Conservation (phyloP, 2,329 filamentous ascomycete species). For the Stemphylium lycopersici region DNA sequence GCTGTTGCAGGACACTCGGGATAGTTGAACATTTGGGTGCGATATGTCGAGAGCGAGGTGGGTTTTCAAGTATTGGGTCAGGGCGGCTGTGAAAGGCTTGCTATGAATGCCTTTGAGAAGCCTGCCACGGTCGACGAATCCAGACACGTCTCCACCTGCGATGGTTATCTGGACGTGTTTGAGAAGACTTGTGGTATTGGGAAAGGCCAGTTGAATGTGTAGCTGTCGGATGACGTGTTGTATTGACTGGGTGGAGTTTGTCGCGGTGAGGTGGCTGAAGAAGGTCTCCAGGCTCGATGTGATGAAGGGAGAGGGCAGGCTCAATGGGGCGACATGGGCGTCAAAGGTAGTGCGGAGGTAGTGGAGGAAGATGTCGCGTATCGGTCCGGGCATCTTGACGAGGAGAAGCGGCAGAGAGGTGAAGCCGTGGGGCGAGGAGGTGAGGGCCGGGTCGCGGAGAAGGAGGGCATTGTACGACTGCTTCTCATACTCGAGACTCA, state of each 20-base stretch:
- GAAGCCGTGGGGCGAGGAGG: constrained; percentile 44
- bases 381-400: constrained; percentile 57
- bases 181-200: constrained; percentile 37
- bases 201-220: constrained; percentile 46
- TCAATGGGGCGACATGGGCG: constrained; percentile 53
- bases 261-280: constrained; percentile 63
- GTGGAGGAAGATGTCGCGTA: constrained; percentile 56
- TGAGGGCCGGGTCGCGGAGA: constrained; percentile 47
- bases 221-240: constrained; percentile 41
- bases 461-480: constrained; percentile 59
- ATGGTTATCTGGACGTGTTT: constrained; percentile 55
- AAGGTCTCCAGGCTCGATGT: constrained; percentile 58
- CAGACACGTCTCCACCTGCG: constrained; percentile 47
- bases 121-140: constrained; percentile 42
- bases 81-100: constrained; percentile 49
- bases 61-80: constrained; percentile 46
- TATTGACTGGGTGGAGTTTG: constrained; percentile 37
- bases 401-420: constrained; percentile 59
- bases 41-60: constrained; percentile 52
- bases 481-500: constrained; percentile 58
- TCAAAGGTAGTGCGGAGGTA: constrained; percentile 60
- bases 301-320: constrained; percentile 54
- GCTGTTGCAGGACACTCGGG: constrained; percentile 50
- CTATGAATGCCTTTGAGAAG: constrained; percentile 13
- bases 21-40: constrained; percentile 49